These are phyloP conservation scores for Pugionium dolabratum DNA, from an alignment of 345 rosid species.

Conservation along the genomic window DNA sequence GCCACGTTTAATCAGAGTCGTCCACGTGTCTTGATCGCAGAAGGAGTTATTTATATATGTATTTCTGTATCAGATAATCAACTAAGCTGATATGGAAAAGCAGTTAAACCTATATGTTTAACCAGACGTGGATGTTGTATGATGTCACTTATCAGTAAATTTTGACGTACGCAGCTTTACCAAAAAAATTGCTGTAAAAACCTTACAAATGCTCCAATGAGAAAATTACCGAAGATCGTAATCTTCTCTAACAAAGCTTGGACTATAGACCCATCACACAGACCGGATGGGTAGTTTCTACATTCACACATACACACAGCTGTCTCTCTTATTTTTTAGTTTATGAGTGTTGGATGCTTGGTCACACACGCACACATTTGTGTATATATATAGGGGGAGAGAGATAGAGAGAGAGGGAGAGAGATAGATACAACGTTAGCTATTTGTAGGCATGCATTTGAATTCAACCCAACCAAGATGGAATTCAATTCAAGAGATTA, in stretches of 20 bases:
- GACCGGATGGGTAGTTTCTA: conserved; percentile 23
- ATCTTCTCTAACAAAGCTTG: conserved; percentile 26
- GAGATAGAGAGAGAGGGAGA: conserved; percentile 12
- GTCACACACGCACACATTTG: not conserved
- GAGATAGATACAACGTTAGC: conserved; percentile 13
- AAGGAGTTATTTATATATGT: no score
- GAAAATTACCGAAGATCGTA: conserved; percentile 12
- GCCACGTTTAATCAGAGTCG: no score
- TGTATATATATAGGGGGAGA: not conserved
- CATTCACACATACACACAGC: conserved; percentile 16
- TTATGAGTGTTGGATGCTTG: conserved; percentile 12
- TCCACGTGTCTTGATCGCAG: no score
- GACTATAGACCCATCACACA: conserved; percentile 28
- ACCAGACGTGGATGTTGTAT: conserved; percentile 16
- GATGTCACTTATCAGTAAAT: conserved; percentile 6
- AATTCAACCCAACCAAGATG: conserved; percentile 15
- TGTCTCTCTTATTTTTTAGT: conserved; percentile 20
- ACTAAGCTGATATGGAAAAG: conserved; percentile 7
- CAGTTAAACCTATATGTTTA: conserved; percentile 3
- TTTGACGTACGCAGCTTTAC: conserved; percentile 10
- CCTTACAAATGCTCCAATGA: conserved; percentile 7
- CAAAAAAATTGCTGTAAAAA: conserved; percentile 17
- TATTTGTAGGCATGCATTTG: conserved; percentile 28
- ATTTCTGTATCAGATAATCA: no score
- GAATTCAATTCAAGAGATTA: conserved; percentile 55